Evolutionary conservation across 768 basidiomycete species (phyloP), one percentile per base, ranked within the genome.

Genomic region (Panaeolus cyanescens): DNA sequence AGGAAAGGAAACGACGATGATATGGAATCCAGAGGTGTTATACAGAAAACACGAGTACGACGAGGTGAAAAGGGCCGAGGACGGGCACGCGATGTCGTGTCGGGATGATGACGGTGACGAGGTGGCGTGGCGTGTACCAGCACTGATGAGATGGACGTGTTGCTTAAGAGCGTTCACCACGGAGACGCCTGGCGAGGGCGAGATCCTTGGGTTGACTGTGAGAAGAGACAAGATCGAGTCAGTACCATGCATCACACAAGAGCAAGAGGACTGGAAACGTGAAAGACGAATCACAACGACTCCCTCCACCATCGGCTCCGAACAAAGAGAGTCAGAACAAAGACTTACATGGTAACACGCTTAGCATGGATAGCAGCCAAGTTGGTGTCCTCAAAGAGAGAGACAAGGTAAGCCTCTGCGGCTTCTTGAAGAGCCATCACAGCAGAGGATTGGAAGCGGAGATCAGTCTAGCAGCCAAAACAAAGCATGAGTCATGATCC

Each of bases 381-480:
- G 82, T 93, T 93, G 62, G 91, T 93, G 80, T 93, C 91, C 69
- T 93, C 91, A 69, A 93, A 93, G 72, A 93, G 83, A 25, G 89
- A 91, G 70, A 92, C 91, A 60, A 92, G 90, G 79, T 92, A 92
- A 28, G 90, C 91, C 82, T 96, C 94, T 55, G 92, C 91, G 54
- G 93, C 94, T 75, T 96, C 94, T 79, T 96, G 93, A 62, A 95
- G 85, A 53, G 94, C 94, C 86, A 93, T 92, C 66, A 96, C 92
- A 34, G 93, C 94, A 25, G 94, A 96, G 2, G 93, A 95, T 78
- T 96, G 95, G 93, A 96, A 96, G 70, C 95, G 93, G 65, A 96
- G 80, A 74, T 93, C 91, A 67, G 92, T 93, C 91, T 91, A 66
- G 50, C 40, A n/a, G n/a, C 19, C 37, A 32, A 39, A 39, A 31